phyloP scores from a whole-genome alignment of 2,329 filamentous ascomycete genomes.

The Trichoderma pleuroti region DNA sequence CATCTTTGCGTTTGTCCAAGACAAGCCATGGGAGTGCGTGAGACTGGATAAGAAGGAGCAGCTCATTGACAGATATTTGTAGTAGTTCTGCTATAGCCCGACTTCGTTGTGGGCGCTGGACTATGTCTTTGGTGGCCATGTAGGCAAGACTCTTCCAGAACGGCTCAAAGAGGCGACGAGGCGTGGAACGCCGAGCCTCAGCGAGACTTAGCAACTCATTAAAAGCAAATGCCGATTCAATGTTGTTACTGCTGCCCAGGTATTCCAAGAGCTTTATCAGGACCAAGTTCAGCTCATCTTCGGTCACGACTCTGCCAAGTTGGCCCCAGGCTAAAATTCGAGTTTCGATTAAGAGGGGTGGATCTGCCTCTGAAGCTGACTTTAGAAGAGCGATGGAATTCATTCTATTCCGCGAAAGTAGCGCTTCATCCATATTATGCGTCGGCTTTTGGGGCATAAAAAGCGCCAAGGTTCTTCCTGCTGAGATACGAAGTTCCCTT shows the following conservation, averaged over 20 bases:
- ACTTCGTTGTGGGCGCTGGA: conserved; percentile 75
- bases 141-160: conserved; percentile 88
- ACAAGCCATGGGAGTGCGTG: conserved; percentile 86
- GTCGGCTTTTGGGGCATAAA: conserved; percentile 51
- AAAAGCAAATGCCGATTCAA: conserved; percentile 78
- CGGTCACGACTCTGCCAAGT: conserved; percentile 70
- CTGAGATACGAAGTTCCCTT: conserved; percentile 78
- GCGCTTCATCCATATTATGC: conserved; percentile 23
- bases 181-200: conserved; percentile 57
- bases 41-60: conserved; percentile 72
- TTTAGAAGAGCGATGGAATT: conserved; percentile 68
- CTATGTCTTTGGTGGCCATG: conserved; percentile 76
- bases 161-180: conserved; percentile 70
- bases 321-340: conserved; percentile 84
- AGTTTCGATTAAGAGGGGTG: conserved; percentile 71
- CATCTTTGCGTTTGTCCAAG: conserved; percentile 69
- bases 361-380: conserved; percentile 65
- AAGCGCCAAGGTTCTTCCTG: conserved; percentile 63
- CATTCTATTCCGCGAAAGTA: conserved; percentile 51
- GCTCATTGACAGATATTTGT: conserved; percentile 67
- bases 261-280: conserved; percentile 82
- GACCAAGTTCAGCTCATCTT: conserved; percentile 82
- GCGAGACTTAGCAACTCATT: conserved; percentile 77
- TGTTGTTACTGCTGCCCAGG: conserved; percentile 74
- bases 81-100: conserved; percentile 78